Evolutionary conservation across 2,329 filamentous ascomycete species (phyloP), one percentile per base, ranked within the genome.

Genomic region (Aspergillus pseudoviridinutans): DNA sequence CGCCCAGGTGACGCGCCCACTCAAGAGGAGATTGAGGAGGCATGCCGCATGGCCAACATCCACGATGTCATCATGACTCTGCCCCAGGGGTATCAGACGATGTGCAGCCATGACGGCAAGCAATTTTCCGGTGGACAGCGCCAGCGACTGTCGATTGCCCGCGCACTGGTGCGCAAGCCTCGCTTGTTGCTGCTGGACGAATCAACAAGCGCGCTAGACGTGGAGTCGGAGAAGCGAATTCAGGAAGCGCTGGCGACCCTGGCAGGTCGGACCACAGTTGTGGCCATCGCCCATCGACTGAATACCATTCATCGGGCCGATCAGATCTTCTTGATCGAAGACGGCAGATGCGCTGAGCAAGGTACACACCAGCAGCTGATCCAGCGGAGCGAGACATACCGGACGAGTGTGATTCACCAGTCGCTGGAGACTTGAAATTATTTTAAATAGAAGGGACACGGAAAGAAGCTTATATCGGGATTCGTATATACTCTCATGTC

Each of bases 261-360:
- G 7, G 68, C 68, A 6, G 64, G 64, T 14, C 64, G 67, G 12
- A 74, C 70, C 12, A 78, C 75, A 10, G 69, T 76, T 29, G 68
- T 78, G 51, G 74, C 74, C 2, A 77, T 77, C 60, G 73, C 75
- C 2, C 75, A 78, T 62, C 70, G 75, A 29, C 63, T 78, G 51
- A 71, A 74, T 53, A 78, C 76, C 14, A 76, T 77, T 10, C 65
- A 69, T 53, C 67, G 67, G 59, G 92, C 92, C 0, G 89, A 97
- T 73, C 92, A 92, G 65, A 97, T 97, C 63, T 90, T 95, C 24
- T 59, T 76, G 24, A 74, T 83, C 24, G 80, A 84, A 57, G 75
- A 73, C 4, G 80, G 80, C 1, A 71, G 68, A 20, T 79, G 78
- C 54, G 77, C 79, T 4, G 80, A 81, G 47, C 73, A 75, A 59